A percentile compares a stretch with the other conserved stretches of the same genome.
phyloP scores from a whole-genome alignment of 495 filamentous ascomycete species.

The Talaromyces liani region DNA sequence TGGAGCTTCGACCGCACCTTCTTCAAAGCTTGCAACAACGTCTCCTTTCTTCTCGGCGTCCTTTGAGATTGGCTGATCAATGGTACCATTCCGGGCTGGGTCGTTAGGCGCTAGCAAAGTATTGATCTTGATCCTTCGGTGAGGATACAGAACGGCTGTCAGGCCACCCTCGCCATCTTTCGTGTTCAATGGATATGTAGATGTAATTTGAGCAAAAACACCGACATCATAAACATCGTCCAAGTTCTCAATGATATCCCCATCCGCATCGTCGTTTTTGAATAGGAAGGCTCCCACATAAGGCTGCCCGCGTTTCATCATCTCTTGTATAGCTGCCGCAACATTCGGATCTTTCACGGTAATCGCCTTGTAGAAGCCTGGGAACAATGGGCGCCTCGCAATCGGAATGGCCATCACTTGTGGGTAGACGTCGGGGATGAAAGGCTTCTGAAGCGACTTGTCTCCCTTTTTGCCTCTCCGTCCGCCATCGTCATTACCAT shows the following conservation, averaged over 20 bases:
- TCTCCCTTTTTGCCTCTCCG: constrained; percentile 63
- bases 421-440: constrained; percentile 90
- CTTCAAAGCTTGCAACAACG: constrained; percentile 96
- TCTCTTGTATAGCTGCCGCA: constrained; percentile 82
- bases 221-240: constrained; percentile 92
- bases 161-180: constrained; percentile 61
- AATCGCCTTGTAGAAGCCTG: constrained; percentile 97
- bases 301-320: constrained; percentile 96
- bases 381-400: constrained; percentile 87
- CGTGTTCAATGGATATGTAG: constrained; percentile 71
- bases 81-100: constrained; percentile 10
- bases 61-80: constrained; percentile 22
- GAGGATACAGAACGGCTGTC: constrained; percentile 91
- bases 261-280: constrained; percentile 90
- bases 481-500: constrained; percentile 40
- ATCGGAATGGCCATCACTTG: constrained; percentile 99
- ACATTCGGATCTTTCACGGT: constrained; percentile 90
- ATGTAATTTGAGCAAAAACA: constrained; percentile 96
- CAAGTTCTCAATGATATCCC: constrained; percentile 78
- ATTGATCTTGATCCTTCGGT: constrained; percentile 87
- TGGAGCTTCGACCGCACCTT: constrained; percentile 41
- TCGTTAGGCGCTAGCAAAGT: constrained; percentile 62
- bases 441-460: constrained; percentile 73
- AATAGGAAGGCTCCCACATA: constrained; percentile 96
- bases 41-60: constrained; percentile 71